Evolutionary conservation across 164 flowering plant genomes (phyloP), one percentile per base, ranked within the genome.

Genomic region (Berberis vulgaris): DNA sequence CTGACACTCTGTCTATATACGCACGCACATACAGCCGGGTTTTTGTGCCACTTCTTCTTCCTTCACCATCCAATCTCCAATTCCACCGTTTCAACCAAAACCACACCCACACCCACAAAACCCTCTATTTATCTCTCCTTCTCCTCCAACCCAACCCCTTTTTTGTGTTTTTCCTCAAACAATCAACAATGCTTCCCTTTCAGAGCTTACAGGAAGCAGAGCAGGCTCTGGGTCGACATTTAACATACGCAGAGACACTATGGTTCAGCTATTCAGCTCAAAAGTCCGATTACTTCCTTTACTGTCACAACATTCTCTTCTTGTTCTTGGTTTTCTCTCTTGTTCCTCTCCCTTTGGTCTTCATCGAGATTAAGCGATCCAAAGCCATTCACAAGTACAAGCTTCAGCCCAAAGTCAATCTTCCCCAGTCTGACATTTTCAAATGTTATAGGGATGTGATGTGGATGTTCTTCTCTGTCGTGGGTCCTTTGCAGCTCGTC

Each of bases 401-500:
- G 81, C 79, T 90, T 69, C 98, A 93, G 75, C 92, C 96, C 59
- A 90, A 87, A 54, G 86, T 83, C 2, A 73, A 70, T 61, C 44
- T 78, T 46, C 67, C 91, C 0, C 47, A 68, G 0, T 2, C 67
- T 3, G 84, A 83, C 26, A 73, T 82, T 66, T 41, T 82, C 43
- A 57, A 63, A 41, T 93, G 98, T 74, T 90, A 88, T 70, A 87
- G 74, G 74, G 83, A 82, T 26, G 96, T 87, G 6, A 77, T 88
- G 84, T 11, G 60, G 11, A 77, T 72, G 75, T 90, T 90, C 61
- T 56, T 87, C 26, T 65, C 82, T 59, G 83, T 81, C 26, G 86
- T 90, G 1, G 96, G 92, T 5, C 97, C 97, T 50, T 80, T 90
- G 2, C 96, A 94, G 65, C 82, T 94, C 63, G 73, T 84, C n/a